Evolutionary conservation across 73 alveolate species (phyloP), one percentile per base, ranked within the genome.

Genomic region (Effrenium voratum): DNA sequence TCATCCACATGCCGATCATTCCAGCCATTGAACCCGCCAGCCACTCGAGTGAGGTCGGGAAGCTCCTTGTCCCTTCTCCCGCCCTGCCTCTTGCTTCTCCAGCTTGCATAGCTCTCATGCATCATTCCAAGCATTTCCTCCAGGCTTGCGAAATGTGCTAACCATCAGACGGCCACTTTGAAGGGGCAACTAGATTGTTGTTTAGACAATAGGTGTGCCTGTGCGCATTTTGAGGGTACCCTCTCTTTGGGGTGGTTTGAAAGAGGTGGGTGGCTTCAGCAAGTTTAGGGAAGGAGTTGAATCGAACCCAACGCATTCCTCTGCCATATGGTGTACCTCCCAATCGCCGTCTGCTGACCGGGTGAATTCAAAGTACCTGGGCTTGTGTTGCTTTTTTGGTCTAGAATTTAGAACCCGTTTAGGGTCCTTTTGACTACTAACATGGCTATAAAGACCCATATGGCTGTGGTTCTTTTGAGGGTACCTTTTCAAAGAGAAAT

Each of bases 1-100:
- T 90, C 97, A 24, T 8, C 45, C 43, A 86, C 97, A 70, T 90
- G 82, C 38, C 34, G 44, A 55, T 70, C 77, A 40, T 70, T 90
- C 97, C 97, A 92, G 30, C 82, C 73, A 43, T 92, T 75, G 82
- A 92, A 92, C 38, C 98, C 98, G 16, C 98, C 98, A 24, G 98
- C 98, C 3, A 92, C 83, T 10, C 98, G 91, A 2, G 98, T 75
- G 36, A 92, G 40, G 82, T 92, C 98, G 1, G 98, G 98, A 5
- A 92, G 63, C 24, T 76, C 92, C 81, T 72, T 75, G 66, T 92
- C 98, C 49, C 98, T 73, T 6, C 97, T 70, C 52, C 97, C 97
- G 30, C 97, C 97, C 0, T 68, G 87, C n/a, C 97, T 43, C 41
- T 90, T 90, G 57, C 19, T 68, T 75, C 68, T 90, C 97, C 97